Base-by-base conservation (phyloP, 192 early-diverging fungal species). In the Coemansia sp. region DNA sequence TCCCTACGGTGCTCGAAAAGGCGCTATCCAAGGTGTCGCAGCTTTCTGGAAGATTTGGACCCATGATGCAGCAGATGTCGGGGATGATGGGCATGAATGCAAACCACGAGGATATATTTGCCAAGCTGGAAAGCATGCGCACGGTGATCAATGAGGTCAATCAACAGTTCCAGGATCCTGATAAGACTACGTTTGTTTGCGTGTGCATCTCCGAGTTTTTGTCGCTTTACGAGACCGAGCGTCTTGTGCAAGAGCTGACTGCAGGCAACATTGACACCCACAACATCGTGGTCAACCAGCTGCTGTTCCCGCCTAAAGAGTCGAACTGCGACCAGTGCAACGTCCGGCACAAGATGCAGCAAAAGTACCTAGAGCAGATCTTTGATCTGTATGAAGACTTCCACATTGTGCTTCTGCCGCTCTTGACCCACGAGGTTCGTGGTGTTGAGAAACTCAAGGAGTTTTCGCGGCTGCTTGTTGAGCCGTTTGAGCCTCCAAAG, bases 311-410 rank as follows among this genome's bases (percentile, higher is more conserved):
- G 39, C 93, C 93, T 75, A 87, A 88, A 67, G 90, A 85, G 60
- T 92, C 90, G 23, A 91, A 88, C 76, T 95, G 92, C 76, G 92
- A 94, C 48, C 90, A 92, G 63, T 99, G 98, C 75, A 77, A 83
- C 53, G 96, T 98, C 23, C 90, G 98, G 45, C 84, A 94, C 72
- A 97, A 95, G 70, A 99, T 99, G 96, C 98, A 99, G 81, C 90
- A 91, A 72, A 99, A 98, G 81, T 99, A 99, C 73, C 85, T 99
- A 45, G 93, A 97, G 62, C 96, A 99, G 84, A 98, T 99, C 63
- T 91, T 93, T 76, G 96, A 99, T 66, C 86, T 99, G n/a, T 99
- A 99, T 73, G 96, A 97, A 58, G 98, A 98, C 81, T 99, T 99
- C 86, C 95, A 99, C 70, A 87, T 99, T 68, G 83, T 92, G 34